Base-by-base conservation (phyloP, 306 rosid species). In the Acacia melanoxylon region DNA sequence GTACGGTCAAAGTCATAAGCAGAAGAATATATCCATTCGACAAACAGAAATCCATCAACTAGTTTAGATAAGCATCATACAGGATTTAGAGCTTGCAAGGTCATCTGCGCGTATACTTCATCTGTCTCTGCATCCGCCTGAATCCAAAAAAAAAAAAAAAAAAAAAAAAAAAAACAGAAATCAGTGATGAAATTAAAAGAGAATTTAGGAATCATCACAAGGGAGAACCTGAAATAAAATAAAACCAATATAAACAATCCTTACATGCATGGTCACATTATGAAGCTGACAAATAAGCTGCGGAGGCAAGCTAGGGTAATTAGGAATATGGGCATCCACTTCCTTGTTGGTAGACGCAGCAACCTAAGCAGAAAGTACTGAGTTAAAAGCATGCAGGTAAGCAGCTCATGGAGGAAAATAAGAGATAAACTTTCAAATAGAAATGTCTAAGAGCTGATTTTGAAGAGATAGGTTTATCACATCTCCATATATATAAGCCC, bases 201-300 rank as follows among this genome's bases (percentile, higher is more conserved):
- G 20, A 33, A 19, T 22, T 42, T 2, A 42, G 51, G 52, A 41
- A 69, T 22, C 74, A 69, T 41, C 33, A 22, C 10, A 22, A 11
- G 31, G 74, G 20, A 69, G 74, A 42, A 69, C 22, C 25, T 0
- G 16, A 69, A 69, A 69, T 29, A 68, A 20, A 20, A 40, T 16
- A 68, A 19, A 17, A n/a, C 10, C 74, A 31, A 82, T 68, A 58
- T 52, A 72, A 83, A 65, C 74, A 49, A 78, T 74, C 81, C 91
- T 90, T 89, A 95, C 98, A 80, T 93, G 98, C 98, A 95, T 95
- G 33, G 98, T 95, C 86, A 95, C 79, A 76, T 93, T 95, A 85
- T 93, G 98, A 83, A 95, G 98, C 82, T 95, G 98, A 79, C 98
- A 95, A 75, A 91, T 85, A 73, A 95, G 98, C 77, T 95, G 98